These are phyloP conservation scores for Trichoderma erinaceum DNA, from an alignment of 495 filamentous ascomycete genomes.

Conservation along the genomic window DNA sequence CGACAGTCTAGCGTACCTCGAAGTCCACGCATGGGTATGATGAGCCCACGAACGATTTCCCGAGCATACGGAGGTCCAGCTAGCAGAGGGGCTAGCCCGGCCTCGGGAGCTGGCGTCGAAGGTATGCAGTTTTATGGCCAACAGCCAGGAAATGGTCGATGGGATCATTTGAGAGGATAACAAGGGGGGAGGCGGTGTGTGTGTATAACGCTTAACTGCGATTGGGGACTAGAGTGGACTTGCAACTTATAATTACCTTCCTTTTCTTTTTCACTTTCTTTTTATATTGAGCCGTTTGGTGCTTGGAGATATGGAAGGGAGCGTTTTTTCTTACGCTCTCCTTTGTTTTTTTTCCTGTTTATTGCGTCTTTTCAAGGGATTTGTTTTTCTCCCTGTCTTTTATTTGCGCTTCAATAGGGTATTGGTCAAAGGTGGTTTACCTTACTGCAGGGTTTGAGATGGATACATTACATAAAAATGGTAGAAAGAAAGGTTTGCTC, in stretches of 20 bases:
- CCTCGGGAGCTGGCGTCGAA: constrained; percentile 21
- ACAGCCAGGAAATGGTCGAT: constrained; percentile 25
- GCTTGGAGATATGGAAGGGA: background rate
- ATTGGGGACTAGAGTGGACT: background rate
- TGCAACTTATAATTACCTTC: background rate
- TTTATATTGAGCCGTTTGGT: background rate
- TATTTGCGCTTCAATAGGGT: background rate
- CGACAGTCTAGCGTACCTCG: constrained; percentile 43
- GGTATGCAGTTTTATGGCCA: constrained; percentile 25
- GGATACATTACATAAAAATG: background rate
- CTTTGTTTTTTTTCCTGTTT: background rate
- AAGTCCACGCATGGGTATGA: constrained; percentile 38
- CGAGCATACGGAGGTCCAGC: constrained; percentile 28
- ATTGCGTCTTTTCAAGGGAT: background rate
- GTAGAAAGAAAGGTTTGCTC: background rate
- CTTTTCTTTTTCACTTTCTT: background rate
- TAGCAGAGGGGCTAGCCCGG: constrained; percentile 42
- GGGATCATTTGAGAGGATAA: constrained; percentile 34
- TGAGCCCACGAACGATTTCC: constrained; percentile 34
- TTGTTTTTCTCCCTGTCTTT: background rate
- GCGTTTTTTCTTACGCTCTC: background rate
- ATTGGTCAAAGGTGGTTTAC: background rate
- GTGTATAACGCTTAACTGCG: background rate
- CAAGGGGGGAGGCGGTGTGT: background rate
- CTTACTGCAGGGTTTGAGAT: background rate